Percentiles rank a stretch among this genome's conserved stretches.
These are phyloP conservation scores for Seiridium unicorne DNA, from an alignment of 2,329 filamentous ascomycete species.

Conservation along the genomic window DNA sequence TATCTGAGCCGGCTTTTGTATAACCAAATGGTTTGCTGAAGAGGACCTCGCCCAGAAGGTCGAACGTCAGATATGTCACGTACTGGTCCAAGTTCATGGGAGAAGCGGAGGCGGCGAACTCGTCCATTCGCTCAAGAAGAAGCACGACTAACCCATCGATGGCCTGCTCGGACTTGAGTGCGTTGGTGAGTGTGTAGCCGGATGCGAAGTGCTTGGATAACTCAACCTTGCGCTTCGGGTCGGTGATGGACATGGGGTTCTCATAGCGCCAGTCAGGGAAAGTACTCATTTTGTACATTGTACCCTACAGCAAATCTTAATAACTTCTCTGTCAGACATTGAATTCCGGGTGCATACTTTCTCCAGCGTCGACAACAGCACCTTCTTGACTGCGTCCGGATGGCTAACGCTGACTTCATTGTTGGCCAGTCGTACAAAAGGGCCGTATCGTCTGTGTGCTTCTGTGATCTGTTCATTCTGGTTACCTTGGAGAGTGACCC, in stretches of 20 bases:
- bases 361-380: constrained; percentile 30
- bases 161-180: constrained; percentile 13
- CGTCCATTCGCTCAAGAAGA: constrained; percentile 7
- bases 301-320: background rate
- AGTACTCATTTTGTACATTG: constrained; percentile 5
- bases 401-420: constrained; percentile 37
- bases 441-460: constrained; percentile 37
- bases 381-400: constrained; percentile 36
- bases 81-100: constrained; percentile 11
- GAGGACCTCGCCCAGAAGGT: constrained; percentile 24
- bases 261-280: constrained; percentile 13
- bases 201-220: constrained; percentile 24
- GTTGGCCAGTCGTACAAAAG: constrained; percentile 37
- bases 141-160: constrained; percentile 4
- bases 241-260: constrained; percentile 10
- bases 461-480: constrained; percentile 32
- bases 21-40: constrained; percentile 26
- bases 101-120: background rate
- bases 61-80: constrained; percentile 19
- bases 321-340: constrained; percentile 14
- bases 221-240: constrained; percentile 13
- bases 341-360: constrained; percentile 16
- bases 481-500: constrained; percentile 31
- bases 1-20: constrained; percentile 20
- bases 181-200: constrained; percentile 26